Conservation (phyloP, 441 rosid genomes). For the Populus hybrid region DNA sequence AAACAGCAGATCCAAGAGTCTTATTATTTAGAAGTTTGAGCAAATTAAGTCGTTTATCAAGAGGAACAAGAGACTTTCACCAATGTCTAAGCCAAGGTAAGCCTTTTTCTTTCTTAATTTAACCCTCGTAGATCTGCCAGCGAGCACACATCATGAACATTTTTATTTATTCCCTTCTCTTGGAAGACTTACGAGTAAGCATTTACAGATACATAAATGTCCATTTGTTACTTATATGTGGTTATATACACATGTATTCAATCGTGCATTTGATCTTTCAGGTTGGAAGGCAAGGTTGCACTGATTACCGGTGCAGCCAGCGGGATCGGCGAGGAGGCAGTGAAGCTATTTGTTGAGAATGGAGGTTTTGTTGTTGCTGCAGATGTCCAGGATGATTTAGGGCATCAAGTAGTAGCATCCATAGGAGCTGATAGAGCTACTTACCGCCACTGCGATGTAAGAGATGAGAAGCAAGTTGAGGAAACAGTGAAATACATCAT, state of each 20-base stretch:
- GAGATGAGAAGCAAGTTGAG: slow-evolving; percentile 72
- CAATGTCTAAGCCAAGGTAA: slow-evolving; percentile 48
- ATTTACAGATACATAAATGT: background rate
- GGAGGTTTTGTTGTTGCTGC: slow-evolving; percentile 63
- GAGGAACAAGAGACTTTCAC: slow-evolving; percentile 5
- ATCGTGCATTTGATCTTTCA: slow-evolving; percentile 14
- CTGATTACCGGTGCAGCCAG: slow-evolving; percentile 77
- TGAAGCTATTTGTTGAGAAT: slow-evolving; percentile 47
- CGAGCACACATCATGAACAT: background rate
- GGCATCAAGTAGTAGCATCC: slow-evolving; percentile 41
- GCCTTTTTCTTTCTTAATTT: slow-evolving; percentile 1
- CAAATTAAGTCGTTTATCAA: slow-evolving; percentile 4
- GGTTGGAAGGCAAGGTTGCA: slow-evolving; percentile 78
- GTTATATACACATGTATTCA: too few relatives aligned
- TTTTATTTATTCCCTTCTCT: background rate
- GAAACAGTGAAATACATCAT: slow-evolving; percentile 53
- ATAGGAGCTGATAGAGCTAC: slow-evolving; percentile 40
- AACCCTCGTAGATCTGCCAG: background rate
- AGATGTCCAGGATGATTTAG: slow-evolving; percentile 66
- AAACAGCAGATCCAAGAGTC: slow-evolving; percentile 34
- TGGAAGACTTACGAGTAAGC: background rate
- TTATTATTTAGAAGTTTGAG: slow-evolving; percentile 13
- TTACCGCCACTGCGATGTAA: slow-evolving; percentile 67
- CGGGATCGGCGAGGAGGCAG: slow-evolving; percentile 78
- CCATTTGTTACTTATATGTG: too few relatives aligned